Evolutionary conservation across 2,329 filamentous ascomycete genomes (phyloP).

Genomic region (Aspergillus awamori): DNA sequence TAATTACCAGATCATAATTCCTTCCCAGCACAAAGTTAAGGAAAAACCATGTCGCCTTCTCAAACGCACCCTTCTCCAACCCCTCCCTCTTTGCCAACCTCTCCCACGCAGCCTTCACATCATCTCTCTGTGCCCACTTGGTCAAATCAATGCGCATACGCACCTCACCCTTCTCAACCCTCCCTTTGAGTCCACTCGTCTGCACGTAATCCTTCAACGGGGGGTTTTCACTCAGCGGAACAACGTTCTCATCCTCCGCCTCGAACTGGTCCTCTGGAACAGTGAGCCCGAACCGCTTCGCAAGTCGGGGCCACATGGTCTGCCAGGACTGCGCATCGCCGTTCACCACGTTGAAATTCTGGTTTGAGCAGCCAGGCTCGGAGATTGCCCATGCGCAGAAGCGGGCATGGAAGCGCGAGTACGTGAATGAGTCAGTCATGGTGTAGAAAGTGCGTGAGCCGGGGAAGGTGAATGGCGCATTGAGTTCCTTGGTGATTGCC

Average conservation of each 20-base stretch:
- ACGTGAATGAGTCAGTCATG: constrained; percentile 39
- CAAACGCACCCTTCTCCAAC: neutral
- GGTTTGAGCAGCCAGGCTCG: constrained; percentile 33
- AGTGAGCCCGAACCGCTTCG: constrained; percentile 37
- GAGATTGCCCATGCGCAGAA: constrained; percentile 43
- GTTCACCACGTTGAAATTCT: constrained; percentile 49
- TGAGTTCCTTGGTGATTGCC: constrained; percentile 33
- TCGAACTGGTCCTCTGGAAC: constrained; percentile 23
- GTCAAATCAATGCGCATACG: neutral
- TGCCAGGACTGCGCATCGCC: constrained; percentile 44
- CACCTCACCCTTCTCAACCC: neutral
- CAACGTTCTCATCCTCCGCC: neutral
- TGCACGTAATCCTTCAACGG: neutral
- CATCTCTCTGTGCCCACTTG: neutral
- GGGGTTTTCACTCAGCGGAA: neutral
- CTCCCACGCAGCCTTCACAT: neutral
- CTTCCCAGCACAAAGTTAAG: neutral
- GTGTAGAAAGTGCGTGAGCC: constrained; percentile 38
- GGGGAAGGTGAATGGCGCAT: constrained; percentile 37
- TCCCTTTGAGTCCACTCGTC: neutral
- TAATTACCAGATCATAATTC: neutral
- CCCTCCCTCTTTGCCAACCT: neutral
- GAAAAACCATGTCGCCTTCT: constrained; percentile 4
- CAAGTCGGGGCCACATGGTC: constrained; percentile 47
- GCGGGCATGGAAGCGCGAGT: constrained; percentile 37